A percentile compares a stretch with the other conserved stretches of the same genome.
Evolutionary conservation across 371 early-diverging fungal genomes (phyloP).

Genomic region (Thermomucor indicae-seudaticae): DNA sequence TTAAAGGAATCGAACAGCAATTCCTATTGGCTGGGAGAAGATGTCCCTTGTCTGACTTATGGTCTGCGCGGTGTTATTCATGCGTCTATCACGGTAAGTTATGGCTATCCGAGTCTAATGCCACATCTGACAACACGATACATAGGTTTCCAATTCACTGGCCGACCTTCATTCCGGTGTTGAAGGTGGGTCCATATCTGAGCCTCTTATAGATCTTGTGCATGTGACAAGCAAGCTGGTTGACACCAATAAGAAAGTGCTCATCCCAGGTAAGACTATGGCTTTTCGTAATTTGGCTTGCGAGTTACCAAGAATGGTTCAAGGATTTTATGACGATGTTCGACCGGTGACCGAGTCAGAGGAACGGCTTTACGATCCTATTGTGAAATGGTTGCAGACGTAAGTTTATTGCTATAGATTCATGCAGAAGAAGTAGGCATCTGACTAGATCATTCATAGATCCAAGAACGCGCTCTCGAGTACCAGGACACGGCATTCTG

Average conservation of each 20-base stretch:
- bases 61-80: slow-evolving; percentile 75
- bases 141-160: slow-evolving; percentile 45
- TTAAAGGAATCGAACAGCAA: slow-evolving; percentile 36
- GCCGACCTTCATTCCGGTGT: slow-evolving; percentile 82
- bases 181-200: slow-evolving; percentile 80
- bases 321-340: slow-evolving; percentile 61
- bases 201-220: slow-evolving; percentile 74
- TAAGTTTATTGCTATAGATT: slow-evolving; percentile 9
- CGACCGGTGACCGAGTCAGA: slow-evolving; percentile 48
- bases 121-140: neutral
- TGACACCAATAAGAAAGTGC: slow-evolving; percentile 55
- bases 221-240: slow-evolving; percentile 61
- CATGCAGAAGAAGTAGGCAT: neutral
- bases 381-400: slow-evolving; percentile 45
- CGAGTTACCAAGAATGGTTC: neutral
- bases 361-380: slow-evolving; percentile 52
- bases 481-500: slow-evolving; percentile 30
- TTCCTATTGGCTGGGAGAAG: slow-evolving; percentile 71
- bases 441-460: slow-evolving; percentile 7
- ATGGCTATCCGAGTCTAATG: neutral
- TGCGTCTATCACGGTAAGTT: slow-evolving; percentile 55
- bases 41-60: slow-evolving; percentile 66
- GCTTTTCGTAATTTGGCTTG: neutral
- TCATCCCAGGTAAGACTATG: slow-evolving; percentile 58
- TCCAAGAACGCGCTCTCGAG: slow-evolving; percentile 12